A percentile compares a stretch with the other conserved stretches of the same genome.
Conservation (phyloP, 2,329 filamentous ascomycete genomes). For the Dothistroma pini region DNA sequence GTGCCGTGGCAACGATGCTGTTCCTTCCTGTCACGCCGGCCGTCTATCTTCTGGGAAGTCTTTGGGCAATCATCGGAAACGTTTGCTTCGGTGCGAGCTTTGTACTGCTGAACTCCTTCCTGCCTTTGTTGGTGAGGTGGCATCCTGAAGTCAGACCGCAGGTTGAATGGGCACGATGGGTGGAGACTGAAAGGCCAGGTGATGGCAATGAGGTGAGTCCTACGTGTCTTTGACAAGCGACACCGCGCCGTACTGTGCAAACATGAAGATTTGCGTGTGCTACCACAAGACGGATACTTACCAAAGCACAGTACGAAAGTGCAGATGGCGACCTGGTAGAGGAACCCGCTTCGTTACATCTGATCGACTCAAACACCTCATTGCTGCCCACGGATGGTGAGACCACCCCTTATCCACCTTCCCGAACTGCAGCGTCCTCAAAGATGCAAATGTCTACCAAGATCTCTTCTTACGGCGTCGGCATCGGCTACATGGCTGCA, state of each 20-base stretch:
- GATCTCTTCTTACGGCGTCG: slow-evolving; percentile 89
- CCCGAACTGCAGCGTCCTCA: slow-evolving; percentile 47
- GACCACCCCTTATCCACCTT: slow-evolving; percentile 33
- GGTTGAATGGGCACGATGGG: background rate
- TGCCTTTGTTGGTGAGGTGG: slow-evolving; percentile 84
- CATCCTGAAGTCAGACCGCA: slow-evolving; percentile 46
- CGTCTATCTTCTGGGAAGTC: slow-evolving; percentile 73
- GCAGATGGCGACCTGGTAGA: slow-evolving; percentile 7
- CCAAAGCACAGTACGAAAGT: background rate
- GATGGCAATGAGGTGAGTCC: slow-evolving; percentile 18
- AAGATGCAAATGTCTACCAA: slow-evolving; percentile 81
- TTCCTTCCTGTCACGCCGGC: slow-evolving; percentile 75
- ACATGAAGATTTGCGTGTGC: background rate
- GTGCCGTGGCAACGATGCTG: slow-evolving; percentile 79
- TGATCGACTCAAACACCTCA: slow-evolving; percentile 14
- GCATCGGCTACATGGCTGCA: slow-evolving; percentile 86
- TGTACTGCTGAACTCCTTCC: slow-evolving; percentile 90
- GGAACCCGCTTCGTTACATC: background rate
- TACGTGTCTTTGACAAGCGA: background rate
- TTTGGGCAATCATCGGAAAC: slow-evolving; percentile 87
- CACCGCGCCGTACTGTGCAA: background rate
- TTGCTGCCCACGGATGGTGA: slow-evolving; percentile 15
- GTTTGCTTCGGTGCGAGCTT: slow-evolving; percentile 94
- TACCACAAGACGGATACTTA: background rate
- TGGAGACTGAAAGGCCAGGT: background rate